A percentile compares a stretch with the other conserved stretches of the same genome.
phyloP scores from a whole-genome alignment of 2,329 filamentous ascomycete genomes.

The Macrophomina phaseolina region DNA sequence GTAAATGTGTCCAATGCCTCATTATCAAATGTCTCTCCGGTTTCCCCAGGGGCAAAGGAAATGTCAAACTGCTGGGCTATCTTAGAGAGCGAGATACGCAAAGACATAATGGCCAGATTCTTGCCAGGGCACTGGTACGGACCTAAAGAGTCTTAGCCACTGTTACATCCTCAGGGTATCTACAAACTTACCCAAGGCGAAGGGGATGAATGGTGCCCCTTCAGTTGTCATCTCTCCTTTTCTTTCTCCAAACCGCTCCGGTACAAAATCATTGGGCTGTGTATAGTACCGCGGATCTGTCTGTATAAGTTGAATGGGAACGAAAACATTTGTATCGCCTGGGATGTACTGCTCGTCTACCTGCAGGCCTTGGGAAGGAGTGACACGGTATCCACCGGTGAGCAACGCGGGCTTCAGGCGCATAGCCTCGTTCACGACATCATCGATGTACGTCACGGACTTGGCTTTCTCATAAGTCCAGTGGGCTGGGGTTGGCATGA shows the following conservation, averaged over 20 bases:
- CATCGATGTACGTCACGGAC: conserved; percentile 41
- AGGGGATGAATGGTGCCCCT: conserved; percentile 9
- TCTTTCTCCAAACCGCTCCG: conserved; percentile 40
- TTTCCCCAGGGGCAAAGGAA: conserved; percentile 44
- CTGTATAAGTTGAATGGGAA: conserved; percentile 38
- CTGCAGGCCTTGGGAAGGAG: conserved; percentile 43
- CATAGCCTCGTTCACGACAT: conserved; percentile 43
- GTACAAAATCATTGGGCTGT: conserved; percentile 36
- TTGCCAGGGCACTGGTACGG: conserved; percentile 76
- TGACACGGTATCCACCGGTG: conserved; percentile 43
- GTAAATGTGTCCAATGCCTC: conserved; percentile 44
- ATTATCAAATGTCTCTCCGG: conserved; percentile 39
- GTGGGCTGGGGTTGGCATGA: conserved; percentile 33
- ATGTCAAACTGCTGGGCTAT: conserved; percentile 68
- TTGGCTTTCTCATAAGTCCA: conserved; percentile 42
- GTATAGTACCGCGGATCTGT: conserved; percentile 31
- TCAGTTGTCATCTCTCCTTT: conserved; percentile 40
- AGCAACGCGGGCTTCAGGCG: conserved; percentile 47
- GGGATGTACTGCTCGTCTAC: conserved; percentile 43
- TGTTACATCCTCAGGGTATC: background rate
- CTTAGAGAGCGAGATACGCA: conserved; percentile 67
- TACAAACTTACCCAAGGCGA: conserved; percentile 5
- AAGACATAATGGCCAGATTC: conserved; percentile 69
- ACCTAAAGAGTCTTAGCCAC: conserved; percentile 51
- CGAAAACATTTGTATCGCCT: conserved; percentile 36